Evolutionary conservation across 2,329 filamentous ascomycete species (phyloP), one percentile per base, ranked within the genome.

Genomic region (Pseudonectria foliicola): DNA sequence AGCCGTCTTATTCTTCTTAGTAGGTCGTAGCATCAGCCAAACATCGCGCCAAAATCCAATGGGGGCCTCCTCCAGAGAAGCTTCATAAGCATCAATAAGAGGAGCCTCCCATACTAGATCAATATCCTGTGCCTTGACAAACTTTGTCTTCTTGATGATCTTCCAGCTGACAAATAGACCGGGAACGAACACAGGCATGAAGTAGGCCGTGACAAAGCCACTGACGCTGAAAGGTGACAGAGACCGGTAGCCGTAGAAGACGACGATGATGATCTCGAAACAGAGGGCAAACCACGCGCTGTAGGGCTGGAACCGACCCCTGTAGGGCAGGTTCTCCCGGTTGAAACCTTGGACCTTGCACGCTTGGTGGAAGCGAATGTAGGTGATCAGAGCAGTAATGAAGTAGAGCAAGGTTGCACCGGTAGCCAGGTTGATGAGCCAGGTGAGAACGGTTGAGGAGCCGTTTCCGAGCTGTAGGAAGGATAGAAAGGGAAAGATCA

Each of bases 91-190:
- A 44, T 80, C 75, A 35, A 80, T 73, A 15, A 63, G 52, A 13
- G 73, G 74, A 27, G 67, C 61, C 48, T 80, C 67, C 75, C 75
- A 74, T 27, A 76, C 59, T 7, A 80, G 62, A 46, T 81, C 76
- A 4, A 68, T 66, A 48, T 82, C 70, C 5, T 63, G 52, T 0
- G 77, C 60, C 3, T 59, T 59, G 12, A 79, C 61, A 23, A 72
- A 60, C 38, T 66, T 67, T 3, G 78, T 82, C 35, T 60, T 64
- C 60, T 77, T 75, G 49, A 76, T 11, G 3, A 82, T 4, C 59
- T 84, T 85, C 75, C 77, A 85, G 43, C 64, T 63, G 11, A 66
- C 32, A 47, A 69, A 81, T 24, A 75, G 57, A 18, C 77, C 50
- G 5, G 68, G 61, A 0, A 68, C 66, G n/a, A 78, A 51, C 13